phyloP scores from a whole-genome alignment of 2,329 filamentous ascomycete species.

The Aspergillus quadricinctus region DNA sequence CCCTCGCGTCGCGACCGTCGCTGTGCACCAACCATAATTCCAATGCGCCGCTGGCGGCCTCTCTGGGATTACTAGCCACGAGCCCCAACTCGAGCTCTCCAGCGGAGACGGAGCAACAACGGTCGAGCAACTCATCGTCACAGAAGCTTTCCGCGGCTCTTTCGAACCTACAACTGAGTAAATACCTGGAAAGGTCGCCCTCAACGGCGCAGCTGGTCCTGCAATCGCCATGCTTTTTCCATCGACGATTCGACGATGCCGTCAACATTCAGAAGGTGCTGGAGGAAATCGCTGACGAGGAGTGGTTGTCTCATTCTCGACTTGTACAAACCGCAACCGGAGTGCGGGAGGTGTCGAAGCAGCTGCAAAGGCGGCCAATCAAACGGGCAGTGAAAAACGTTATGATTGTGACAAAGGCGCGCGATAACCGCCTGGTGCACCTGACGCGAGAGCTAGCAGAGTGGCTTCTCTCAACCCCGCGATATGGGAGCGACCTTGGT shows the following conservation, averaged over 20 bases:
- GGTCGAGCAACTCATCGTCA: slow-evolving; percentile 46
- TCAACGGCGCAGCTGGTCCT: slow-evolving; percentile 57
- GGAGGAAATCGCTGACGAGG: slow-evolving; percentile 83
- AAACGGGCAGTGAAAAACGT: slow-evolving; percentile 87
- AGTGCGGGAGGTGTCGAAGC: slow-evolving; percentile 91
- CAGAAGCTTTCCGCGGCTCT: slow-evolving; percentile 61
- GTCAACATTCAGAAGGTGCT: slow-evolving; percentile 93
- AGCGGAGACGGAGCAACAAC: slow-evolving; percentile 29
- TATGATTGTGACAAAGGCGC: slow-evolving; percentile 98
- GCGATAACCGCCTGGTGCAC: slow-evolving; percentile 87
- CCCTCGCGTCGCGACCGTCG: slow-evolving; percentile 60
- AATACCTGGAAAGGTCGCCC: slow-evolving; percentile 41
- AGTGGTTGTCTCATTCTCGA: slow-evolving; percentile 87
- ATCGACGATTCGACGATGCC: slow-evolving; percentile 92
- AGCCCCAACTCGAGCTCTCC: slow-evolving; percentile 18
- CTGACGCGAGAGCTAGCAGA: slow-evolving; percentile 81
- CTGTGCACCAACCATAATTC: slow-evolving; percentile 51
- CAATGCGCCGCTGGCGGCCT: slow-evolving; percentile 60
- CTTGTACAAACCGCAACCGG: slow-evolving; percentile 93
- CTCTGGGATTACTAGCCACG: slow-evolving; percentile 56
- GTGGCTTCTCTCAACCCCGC: slow-evolving; percentile 83
- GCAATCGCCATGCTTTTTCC: slow-evolving; percentile 95
- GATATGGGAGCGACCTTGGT: slow-evolving; percentile 84
- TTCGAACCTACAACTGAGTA: slow-evolving; percentile 46
- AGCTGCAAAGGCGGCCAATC: slow-evolving; percentile 86